Conservation (phyloP, 2,329 filamentous ascomycete genomes). For the Rhynchosporium agropyri region DNA sequence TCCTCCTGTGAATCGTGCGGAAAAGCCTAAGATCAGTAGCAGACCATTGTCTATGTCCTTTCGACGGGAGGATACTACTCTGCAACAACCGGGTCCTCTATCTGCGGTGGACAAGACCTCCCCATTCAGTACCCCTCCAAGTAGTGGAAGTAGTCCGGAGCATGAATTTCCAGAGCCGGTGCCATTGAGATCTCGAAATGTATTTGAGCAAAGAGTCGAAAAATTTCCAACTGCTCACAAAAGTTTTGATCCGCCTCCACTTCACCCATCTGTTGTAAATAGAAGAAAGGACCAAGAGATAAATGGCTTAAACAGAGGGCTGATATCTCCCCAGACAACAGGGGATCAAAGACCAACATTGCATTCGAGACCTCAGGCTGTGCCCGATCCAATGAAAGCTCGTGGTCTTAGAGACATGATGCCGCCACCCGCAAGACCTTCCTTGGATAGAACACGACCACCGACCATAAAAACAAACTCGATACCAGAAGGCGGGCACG, state of each 20-base stretch:
- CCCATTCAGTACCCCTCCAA: slow-evolving; percentile 85
- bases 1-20: slow-evolving; percentile 78
- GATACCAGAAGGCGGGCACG: slow-evolving; percentile 20
- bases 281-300: slow-evolving; percentile 49
- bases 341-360: slow-evolving; percentile 52
- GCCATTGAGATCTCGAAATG: slow-evolving; percentile 45
- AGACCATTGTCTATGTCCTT: slow-evolving; percentile 39
- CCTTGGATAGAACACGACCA: slow-evolving; percentile 36
- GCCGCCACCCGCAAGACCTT: slow-evolving; percentile 37
- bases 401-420: slow-evolving; percentile 22
- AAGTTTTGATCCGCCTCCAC: slow-evolving; percentile 55
- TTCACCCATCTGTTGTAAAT: slow-evolving; percentile 52
- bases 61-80: slow-evolving; percentile 41
- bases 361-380: slow-evolving; percentile 50
- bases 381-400: slow-evolving; percentile 38
- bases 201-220: slow-evolving; percentile 45
- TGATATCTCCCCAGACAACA: slow-evolving; percentile 47
- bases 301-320: slow-evolving; percentile 46
- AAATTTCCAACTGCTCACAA: slow-evolving; percentile 34
- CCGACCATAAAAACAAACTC: slow-evolving; percentile 18
- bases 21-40: slow-evolving; percentile 68
- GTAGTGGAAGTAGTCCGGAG: slow-evolving; percentile 65
- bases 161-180: slow-evolving; percentile 54
- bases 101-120: slow-evolving; percentile 52
- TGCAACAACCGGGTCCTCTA: slow-evolving; percentile 29